Evolutionary conservation across 2,329 filamentous ascomycete genomes (phyloP).

Genomic region (Colletotrichum aenigma): DNA sequence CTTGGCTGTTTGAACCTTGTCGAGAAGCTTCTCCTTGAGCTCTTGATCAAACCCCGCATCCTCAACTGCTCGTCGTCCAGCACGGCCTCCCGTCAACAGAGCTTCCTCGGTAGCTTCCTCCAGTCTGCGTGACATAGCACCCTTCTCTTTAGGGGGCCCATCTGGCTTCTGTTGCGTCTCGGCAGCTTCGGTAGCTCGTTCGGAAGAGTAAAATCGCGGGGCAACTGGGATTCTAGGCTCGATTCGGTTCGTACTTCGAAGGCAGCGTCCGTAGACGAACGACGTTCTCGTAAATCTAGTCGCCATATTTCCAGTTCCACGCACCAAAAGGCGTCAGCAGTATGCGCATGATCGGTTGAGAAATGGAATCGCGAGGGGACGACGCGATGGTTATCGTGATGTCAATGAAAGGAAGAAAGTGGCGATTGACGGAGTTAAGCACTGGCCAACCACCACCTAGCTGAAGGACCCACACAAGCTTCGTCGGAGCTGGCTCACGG

Average conservation of each 20-base stretch:
- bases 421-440: slow-evolving; percentile 18
- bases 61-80: slow-evolving; percentile 63
- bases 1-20: slow-evolving; percentile 59
- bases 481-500: not conserved
- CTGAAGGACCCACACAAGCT: not conserved
- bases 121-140: slow-evolving; percentile 61
- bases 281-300: not conserved
- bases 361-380: not conserved
- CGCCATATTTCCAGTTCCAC: slow-evolving; percentile 6
- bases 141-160: slow-evolving; percentile 23
- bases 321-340: not conserved
- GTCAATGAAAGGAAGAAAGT: slow-evolving; percentile 13
- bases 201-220: slow-evolving; percentile 5
- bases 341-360: not conserved
- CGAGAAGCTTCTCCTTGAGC: slow-evolving; percentile 61
- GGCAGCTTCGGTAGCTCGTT: slow-evolving; percentile 1
- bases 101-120: slow-evolving; percentile 68
- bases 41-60: slow-evolving; percentile 69
- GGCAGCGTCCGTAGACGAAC: not conserved
- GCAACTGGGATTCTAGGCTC: not conserved
- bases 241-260: not conserved
- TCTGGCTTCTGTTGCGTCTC: not conserved
- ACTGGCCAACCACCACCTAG: not conserved
- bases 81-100: slow-evolving; percentile 60
- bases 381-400: slow-evolving; percentile 1